phyloP scores from a whole-genome alignment of 257 asterid genomes.

The Jaltomata sinuosa region DNA sequence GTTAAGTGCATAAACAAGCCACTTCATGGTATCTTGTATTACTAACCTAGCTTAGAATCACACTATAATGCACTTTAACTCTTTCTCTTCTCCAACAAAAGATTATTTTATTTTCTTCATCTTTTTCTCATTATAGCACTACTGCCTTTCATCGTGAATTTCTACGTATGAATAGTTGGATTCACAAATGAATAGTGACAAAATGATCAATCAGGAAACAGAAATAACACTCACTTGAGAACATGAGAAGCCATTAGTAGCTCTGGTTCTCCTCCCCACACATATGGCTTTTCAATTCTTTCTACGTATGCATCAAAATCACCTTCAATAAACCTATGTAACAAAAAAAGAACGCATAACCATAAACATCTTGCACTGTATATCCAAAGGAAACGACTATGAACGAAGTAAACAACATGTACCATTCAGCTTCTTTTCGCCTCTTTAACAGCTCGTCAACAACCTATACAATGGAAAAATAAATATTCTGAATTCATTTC shows the following conservation, averaged over 20 bases:
- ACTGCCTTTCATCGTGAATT: background rate
- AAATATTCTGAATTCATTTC: background rate
- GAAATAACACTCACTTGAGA: conserved; percentile 42
- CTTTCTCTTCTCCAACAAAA: background rate
- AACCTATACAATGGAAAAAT: conserved; percentile 29
- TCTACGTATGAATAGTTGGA: background rate
- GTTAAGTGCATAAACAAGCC: background rate
- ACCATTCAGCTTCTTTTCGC: conserved; percentile 83
- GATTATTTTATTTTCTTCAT: background rate
- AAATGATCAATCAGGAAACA: background rate
- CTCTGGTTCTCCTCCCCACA: conserved; percentile 96
- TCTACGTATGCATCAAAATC: conserved; percentile 72
- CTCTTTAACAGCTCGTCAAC: conserved; percentile 75
- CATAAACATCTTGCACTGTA: background rate
- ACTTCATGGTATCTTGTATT: background rate
- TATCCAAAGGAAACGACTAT: background rate
- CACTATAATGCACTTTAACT: background rate
- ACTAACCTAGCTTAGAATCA: background rate
- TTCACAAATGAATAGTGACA: background rate
- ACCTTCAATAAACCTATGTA: conserved; percentile 61
- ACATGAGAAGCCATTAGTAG: conserved; percentile 82
- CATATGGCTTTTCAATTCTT: conserved; percentile 58
- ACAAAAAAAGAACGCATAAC: background rate
- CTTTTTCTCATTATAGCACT: background rate
- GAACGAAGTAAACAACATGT: background rate